Conservation (phyloP, 164 flowering plant genomes). For the Brasenia schreberi region DNA sequence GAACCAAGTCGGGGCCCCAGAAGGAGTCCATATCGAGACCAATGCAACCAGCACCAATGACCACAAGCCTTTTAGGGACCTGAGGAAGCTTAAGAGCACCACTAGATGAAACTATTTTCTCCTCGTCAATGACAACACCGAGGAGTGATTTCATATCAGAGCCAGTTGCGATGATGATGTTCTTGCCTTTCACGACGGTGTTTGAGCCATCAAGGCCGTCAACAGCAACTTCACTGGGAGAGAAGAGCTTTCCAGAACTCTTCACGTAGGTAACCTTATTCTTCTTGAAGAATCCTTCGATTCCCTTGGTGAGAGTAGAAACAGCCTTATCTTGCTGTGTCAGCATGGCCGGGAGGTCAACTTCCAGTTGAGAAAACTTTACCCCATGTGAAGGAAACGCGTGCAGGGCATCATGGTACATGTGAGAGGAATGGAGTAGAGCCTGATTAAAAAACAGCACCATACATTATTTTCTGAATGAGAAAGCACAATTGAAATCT, state of each 20-base stretch:
- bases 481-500: too few relatives aligned
- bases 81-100: constrained; percentile 72
- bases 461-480: background rate
- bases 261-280: constrained; percentile 86
- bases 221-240: constrained; percentile 79
- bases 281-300: constrained; percentile 91
- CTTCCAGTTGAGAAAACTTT: constrained; percentile 60
- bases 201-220: constrained; percentile 62
- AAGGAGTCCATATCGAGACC: constrained; percentile 95
- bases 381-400: constrained; percentile 76
- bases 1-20: constrained; percentile 84
- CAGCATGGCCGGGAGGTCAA: constrained; percentile 88
- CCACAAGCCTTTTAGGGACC: constrained; percentile 78
- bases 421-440: constrained; percentile 87
- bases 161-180: constrained; percentile 84
- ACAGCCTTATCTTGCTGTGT: constrained; percentile 88
- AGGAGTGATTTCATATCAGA: constrained; percentile 87
- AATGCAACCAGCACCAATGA: constrained; percentile 86
- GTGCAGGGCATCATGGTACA: constrained; percentile 89
- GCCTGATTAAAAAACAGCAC: constrained; percentile 29
- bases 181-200: constrained; percentile 67
- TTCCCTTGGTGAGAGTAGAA: constrained; percentile 53
- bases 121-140: constrained; percentile 75
- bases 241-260: constrained; percentile 73
- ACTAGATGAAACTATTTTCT: constrained; percentile 84